Base-by-base conservation (phyloP, 176 grass and related monocot species). In the Oropetium thomaeum region DNA sequence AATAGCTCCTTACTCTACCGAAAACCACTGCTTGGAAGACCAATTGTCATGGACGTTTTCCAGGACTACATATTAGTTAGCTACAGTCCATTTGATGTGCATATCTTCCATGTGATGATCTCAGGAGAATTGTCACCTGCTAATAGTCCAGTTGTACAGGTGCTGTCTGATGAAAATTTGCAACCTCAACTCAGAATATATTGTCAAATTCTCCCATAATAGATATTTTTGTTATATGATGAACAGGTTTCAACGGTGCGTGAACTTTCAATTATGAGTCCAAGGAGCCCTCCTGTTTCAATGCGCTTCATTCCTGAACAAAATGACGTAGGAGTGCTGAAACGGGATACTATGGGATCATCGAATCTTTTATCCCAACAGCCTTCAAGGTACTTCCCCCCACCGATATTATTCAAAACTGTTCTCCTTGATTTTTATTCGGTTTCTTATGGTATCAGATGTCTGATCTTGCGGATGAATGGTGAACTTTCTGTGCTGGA, bases 211-310 rank as follows among this genome's bases (percentile, higher is more conserved):
- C 10, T 76, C 63, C 47, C 40, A 34, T 20, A 69, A 68, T 10
- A 39, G 30, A 19, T 12, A 37, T 62, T 75, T 29, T 63, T 35
- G 63, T 75, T 33, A 11, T 79, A 51, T 33, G 40, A 60, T 32
- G 49, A 83, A 61, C 91, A 98, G 95, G 86, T 98, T 90, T 91
- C 83, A 76, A 94, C 95, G 57, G 91, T 98, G 52, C 61, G 95
- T 76, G 95, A 98, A 73, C 89, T 98, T 87, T 98, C 95, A 77
- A 98, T 98, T 17, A 94, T 98, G 95, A 94, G 91, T 88, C 81
- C 92, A 22, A 98, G 94, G 83, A 89, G 86, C 76, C 91, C 88
- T 37, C 95, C 95, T 77, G 86, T 90, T 78, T 91, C 89, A 48
- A 94, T 98, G 95, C 84, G 89, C 39, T 93, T 98, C 79, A 92